Percentiles rank a stretch among this genome's conserved stretches.
These are phyloP conservation scores for Castanea mollissima DNA, from an alignment of 306 rosid genomes.

Conservation along the genomic window DNA sequence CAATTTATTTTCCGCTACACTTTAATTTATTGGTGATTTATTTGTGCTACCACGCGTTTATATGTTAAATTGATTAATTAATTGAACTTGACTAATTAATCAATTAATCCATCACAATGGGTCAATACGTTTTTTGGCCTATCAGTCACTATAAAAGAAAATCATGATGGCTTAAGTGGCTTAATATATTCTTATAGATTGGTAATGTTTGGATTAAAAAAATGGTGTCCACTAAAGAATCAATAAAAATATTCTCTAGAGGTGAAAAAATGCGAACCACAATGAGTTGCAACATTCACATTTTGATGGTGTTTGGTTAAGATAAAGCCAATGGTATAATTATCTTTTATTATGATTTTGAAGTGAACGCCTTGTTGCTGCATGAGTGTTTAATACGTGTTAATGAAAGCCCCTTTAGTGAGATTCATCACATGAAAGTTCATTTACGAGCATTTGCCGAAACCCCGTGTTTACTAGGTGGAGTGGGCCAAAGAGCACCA, in stretches of 20 bases:
- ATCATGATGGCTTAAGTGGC: conserved; percentile 10
- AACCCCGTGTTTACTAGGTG: no score
- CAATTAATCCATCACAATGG: no score
- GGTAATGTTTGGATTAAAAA: conserved; percentile 14
- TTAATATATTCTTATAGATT: conserved; percentile 14
- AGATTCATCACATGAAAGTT: conserved; percentile 16
- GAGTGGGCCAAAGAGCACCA: no score
- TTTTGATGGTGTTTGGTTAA: conserved; percentile 4
- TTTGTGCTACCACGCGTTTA: no score
- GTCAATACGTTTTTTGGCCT: no score
- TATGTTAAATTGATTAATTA: no score
- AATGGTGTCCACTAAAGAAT: conserved; percentile 17
- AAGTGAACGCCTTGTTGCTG: background rate
- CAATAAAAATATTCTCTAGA: conserved; percentile 5
- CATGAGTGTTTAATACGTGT: background rate
- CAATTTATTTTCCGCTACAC: no score
- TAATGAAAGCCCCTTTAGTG: conserved; percentile 6
- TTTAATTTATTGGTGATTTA: no score
- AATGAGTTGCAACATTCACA: conserved; percentile 33
- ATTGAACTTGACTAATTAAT: no score
- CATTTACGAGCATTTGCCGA: no score
- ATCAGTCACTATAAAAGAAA: no score
- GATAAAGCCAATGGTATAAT: background rate
- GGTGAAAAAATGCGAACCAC: conserved; percentile 10
- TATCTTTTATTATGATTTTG: background rate